These are phyloP conservation scores for Manihot esculenta DNA, from an alignment of 441 rosid genomes.

Conservation along the genomic window DNA sequence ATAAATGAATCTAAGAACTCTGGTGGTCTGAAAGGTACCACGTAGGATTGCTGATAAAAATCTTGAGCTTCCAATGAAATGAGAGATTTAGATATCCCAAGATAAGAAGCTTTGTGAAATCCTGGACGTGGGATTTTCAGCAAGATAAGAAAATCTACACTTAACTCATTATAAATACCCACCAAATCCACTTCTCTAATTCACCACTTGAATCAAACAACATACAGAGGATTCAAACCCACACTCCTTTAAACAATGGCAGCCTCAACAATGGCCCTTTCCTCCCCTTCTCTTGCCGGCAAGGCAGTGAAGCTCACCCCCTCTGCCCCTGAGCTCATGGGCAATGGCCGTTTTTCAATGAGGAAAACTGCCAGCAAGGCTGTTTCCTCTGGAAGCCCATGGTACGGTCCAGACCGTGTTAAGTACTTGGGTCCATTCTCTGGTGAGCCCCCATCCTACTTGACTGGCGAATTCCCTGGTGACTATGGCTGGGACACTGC, in stretches of 20 bases:
- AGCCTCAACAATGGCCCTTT: conserved; percentile 44
- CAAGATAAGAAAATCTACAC: conserved; percentile 25
- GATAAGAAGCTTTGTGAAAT: conserved; percentile 12
- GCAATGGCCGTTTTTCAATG: conserved; percentile 40
- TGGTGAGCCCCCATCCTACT: conserved; percentile 66
- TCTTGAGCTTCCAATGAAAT: conserved; percentile 42
- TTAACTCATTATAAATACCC: conserved; percentile 23
- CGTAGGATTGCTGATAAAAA: conserved; percentile 22
- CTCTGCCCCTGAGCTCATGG: conserved; percentile 31
- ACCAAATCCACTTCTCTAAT: not conserved
- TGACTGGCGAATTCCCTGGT: conserved; percentile 70
- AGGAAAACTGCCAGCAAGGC: conserved; percentile 35
- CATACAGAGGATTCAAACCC: too few relatives aligned
- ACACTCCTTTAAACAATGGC: conserved; percentile 29
- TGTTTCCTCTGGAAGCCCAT: conserved; percentile 54
- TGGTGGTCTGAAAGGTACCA: conserved; percentile 22
- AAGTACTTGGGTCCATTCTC: conserved; percentile 78
- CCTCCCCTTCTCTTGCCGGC: conserved; percentile 43
- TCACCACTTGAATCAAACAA: not conserved
- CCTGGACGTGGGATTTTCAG: conserved; percentile 10
- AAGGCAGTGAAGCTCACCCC: conserved; percentile 40
- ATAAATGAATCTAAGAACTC: conserved; percentile 19
- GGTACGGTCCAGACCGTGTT: conserved; percentile 80
- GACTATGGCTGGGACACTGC: conserved; percentile 92
- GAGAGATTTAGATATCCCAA: conserved; percentile 21